Evolutionary conservation across 2,329 filamentous ascomycete genomes (phyloP), one percentile per base, ranked within the genome.

Genomic region (Nigrograna mackinnonii): DNA sequence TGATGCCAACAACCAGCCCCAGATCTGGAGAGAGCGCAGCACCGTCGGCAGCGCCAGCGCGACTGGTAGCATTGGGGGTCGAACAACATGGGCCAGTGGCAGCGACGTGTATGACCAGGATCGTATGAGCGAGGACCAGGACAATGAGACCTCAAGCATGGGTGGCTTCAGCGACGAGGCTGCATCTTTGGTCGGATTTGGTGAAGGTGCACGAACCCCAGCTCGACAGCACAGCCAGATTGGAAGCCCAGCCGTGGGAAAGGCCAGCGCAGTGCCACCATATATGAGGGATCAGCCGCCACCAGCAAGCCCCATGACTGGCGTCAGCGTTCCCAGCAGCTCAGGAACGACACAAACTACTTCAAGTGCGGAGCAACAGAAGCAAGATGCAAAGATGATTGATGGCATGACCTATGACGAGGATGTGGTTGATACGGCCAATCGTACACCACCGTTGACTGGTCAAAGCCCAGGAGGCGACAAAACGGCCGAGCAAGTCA

Each of bases 41-140:
- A 97, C 92, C 0, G 91, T 96, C 18, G 92, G 92, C 44, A 89
- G 86, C 35, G 92, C 92, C 20, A 92, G 87, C 53, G 92, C 91
- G 2, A 96, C 91, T 0, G 87, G 86, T 43, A 91, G 86, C 54
- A 77, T 86, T 12, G 86, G 85, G 35, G 86, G 82, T 12, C 78
- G 83, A 44, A 83, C 79, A 3, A 85, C 83, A 2, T 87, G 84
- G 84, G 82, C 83, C n/a, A 81, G 77, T 49, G 79, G 80, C 22
- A 85, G 82, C 60, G 82, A 83, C 57, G 80, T 66, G 19, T 67
- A 67, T 43, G 76, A 79, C 57, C 84, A 85, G 49, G 87, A 89
- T 61, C 82, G 87, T 67, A 79, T 86, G 69, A 89, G 85, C 69
- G 87, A 84, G 57, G 83, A 68, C 39, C 80, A 80, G 49, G 76